Evolutionary conservation across 805 yeast genomes (phyloP), one percentile per base, ranked within the genome.

Genomic region (Lachancea kluyveri): DNA sequence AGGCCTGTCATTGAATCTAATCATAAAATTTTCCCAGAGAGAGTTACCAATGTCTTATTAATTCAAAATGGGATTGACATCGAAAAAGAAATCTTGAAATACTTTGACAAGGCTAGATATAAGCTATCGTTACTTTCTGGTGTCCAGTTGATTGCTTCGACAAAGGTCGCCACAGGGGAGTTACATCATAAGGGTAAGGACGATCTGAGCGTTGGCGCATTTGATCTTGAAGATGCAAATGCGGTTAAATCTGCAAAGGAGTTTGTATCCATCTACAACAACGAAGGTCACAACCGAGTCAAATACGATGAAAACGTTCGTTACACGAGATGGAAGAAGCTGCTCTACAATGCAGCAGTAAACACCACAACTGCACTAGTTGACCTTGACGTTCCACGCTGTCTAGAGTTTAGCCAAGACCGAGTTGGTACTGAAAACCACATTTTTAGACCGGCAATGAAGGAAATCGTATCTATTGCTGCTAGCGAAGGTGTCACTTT

Each of bases 11-110:
- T 79, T 22, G 59, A 70, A 20, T 52, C 64, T 2, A 57, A 54
- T 31, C 31, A 30, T 16, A 21, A 14, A 6, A 9, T 45, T 8
- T 36, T 43, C 16, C 23, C 36, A 7, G 31, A 37, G 2, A 45
- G 45, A 16, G 28, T 35, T 17, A 68, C 79, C 5, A 57, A 72
- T 9, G 57, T 78, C 25, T 68, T 79, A 2, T 62, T 80, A 34
- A 58, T 79, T 32, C 86, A 79, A 53, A 79, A 77, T 49, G 87
- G 86, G 3, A 68, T 80, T 37, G 83, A 74, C 40, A 65, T 74
- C 30, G 87, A 76, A 35, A 61, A 64, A 40, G 77, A 79, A 9
- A 60, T 77, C 12, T 58, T 71, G 32, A 54, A 50, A n/a, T 61
- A 60, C 10, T 78, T 61, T 45, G 50, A 59, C 10, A 65, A 63